A percentile compares a stretch with the other conserved stretches of the same genome.
Conservation (phyloP, 1,139 yeast genomes). For the Scheffersomyces stambukii region DNA sequence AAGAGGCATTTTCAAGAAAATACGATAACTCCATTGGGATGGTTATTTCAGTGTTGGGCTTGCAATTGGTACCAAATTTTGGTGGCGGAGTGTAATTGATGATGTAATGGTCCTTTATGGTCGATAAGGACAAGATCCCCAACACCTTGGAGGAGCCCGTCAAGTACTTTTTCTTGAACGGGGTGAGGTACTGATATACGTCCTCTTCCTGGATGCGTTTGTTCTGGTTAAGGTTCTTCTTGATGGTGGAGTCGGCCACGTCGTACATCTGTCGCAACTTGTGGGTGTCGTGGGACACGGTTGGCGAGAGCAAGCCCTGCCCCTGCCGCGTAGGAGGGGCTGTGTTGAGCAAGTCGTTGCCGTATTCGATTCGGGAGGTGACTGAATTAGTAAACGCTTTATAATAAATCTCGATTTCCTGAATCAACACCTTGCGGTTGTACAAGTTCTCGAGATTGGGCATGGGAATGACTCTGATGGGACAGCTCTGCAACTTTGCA, state of each 20-base stretch:
- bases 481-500: slow-evolving; percentile 30
- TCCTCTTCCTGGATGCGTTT: slow-evolving; percentile 16
- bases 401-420: slow-evolving; percentile 26
- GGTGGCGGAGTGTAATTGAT: slow-evolving; percentile 33
- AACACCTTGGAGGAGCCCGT: slow-evolving; percentile 29
- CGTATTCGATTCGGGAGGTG: slow-evolving; percentile 26
- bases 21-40: slow-evolving; percentile 36
- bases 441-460: slow-evolving; percentile 20
- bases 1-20: slow-evolving; percentile 17
- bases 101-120: slow-evolving; percentile 30
- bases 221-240: slow-evolving; percentile 12
- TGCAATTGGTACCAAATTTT: slow-evolving; percentile 15
- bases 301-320: slow-evolving; percentile 6
- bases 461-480: slow-evolving; percentile 36
- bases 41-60: slow-evolving; percentile 17
- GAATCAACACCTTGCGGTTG: slow-evolving; percentile 15
- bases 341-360: slow-evolving; percentile 16
- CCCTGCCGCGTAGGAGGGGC: slow-evolving; percentile 1
- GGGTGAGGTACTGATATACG: slow-evolving; percentile 29
- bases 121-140: slow-evolving; percentile 35
- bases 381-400: slow-evolving; percentile 35
- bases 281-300: slow-evolving; percentile 10
- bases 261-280: slow-evolving; percentile 35
- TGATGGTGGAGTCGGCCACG: slow-evolving; percentile 16
- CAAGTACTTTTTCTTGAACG: slow-evolving; percentile 33